A percentile compares a stretch with the other conserved stretches of the same genome.
Conservation (phyloP, 257 asterid genomes). For the Gentiana straminea region DNA sequence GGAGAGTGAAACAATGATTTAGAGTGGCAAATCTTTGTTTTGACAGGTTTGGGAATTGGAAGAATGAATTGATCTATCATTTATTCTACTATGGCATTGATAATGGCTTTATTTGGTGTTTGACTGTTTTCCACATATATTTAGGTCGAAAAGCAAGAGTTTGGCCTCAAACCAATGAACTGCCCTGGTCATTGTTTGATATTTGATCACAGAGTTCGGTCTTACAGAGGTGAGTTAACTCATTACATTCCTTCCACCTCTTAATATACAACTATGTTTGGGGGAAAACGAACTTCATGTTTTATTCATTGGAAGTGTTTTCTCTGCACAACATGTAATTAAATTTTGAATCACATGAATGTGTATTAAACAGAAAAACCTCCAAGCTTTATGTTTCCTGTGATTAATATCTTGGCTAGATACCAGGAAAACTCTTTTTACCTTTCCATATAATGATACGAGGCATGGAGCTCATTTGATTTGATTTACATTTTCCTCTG, state of each 20-base stretch:
- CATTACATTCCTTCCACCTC: background rate
- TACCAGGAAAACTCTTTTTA: too few species aligned
- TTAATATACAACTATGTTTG: constrained; percentile 10
- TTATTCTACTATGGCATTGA: background rate
- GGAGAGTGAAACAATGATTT: background rate
- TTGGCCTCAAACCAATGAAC: constrained; percentile 98
- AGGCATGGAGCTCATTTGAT: too few species aligned
- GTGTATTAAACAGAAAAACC: background rate
- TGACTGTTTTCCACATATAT: constrained; percentile 1
- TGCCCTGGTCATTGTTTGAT: constrained; percentile 99
- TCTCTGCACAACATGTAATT: background rate
- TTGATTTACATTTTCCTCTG: too few species aligned
- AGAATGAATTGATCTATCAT: background rate
- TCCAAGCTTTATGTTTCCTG: background rate
- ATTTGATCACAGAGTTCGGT: constrained; percentile 92
- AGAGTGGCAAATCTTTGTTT: too few species aligned
- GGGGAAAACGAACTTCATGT: background rate
- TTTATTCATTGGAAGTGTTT: constrained; percentile 7
- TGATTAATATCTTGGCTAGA: background rate
- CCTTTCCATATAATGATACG: too few species aligned
- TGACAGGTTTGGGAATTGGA: background rate
- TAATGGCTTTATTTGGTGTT: background rate
- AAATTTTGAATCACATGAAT: background rate
- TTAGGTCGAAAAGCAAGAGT: constrained; percentile 94
- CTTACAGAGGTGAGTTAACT: constrained; percentile 70